Base-by-base conservation (phyloP, 2,329 filamentous ascomycete species). In the Raffaelea arxii region DNA sequence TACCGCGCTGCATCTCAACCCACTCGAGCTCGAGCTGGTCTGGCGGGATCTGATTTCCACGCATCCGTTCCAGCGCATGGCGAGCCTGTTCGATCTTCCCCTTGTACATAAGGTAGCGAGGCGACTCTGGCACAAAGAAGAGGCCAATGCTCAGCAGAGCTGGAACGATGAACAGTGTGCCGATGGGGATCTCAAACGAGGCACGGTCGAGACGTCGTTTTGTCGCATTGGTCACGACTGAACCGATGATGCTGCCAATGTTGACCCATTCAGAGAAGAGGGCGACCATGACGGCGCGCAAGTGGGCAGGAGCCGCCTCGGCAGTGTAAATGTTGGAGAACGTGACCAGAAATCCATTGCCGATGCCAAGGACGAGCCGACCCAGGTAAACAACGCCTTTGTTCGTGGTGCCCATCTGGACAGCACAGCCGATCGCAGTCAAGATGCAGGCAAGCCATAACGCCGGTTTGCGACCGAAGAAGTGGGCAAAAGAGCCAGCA, bases 261-360 rank as follows among this genome's bases (percentile, higher is more conserved):
- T 51, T 53, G 36, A 54, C 51, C 54, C 54, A 55, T 25, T 52
- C 50, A 10, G 49, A 45, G 24, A 48, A 54, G 25, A 51, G 48
- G 14, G 46, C 51, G 16, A 53, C 50, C 44, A 53, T 43, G 43
- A 56, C 50, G 36, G 51, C 53, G 18, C 53, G 51, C 35, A 55
- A 50, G 53, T 72, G 69, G 1, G 68, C 63, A 1, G 70, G 70
- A 2, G 70, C 60, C 4, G 63, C 65, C 52, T 77, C 73, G 16
- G 68, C 67, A 9, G 67, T 69, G 51, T 72, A 73, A 23, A 69
- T 67, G 48, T 68, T 68, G 4, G 63, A 65, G 42, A 71, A 72
- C 2, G 67, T 69, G 2, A 69, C 65, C 18, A 71, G 53, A 42
- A 69, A 67, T 22, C 62, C 69, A 47, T 70, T 70, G 1, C 67